Base-by-base conservation (phyloP, 345 rosid genomes). In the Euphorbia peplus region DNA sequence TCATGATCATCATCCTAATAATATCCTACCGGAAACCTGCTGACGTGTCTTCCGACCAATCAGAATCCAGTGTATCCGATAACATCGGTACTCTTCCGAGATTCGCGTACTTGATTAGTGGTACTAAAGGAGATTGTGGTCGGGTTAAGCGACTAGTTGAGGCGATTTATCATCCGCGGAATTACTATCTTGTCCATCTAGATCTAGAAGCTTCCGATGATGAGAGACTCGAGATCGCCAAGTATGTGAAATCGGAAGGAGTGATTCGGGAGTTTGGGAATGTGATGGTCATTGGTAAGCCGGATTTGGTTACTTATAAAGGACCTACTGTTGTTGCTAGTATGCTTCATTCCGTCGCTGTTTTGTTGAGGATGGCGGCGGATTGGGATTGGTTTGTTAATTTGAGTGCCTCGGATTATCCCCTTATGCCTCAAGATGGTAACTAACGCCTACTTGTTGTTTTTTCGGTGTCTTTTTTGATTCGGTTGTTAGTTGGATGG, bases 301-400 rank as follows among this genome's bases (percentile, higher is more conserved):
- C 95, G 26, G 83, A 93, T 86, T 82, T 89, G 85, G 83, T 91
- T 1, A 91, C 95, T 24, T 80, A 80, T 57, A 91, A 84, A 77
- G 97, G 99, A 0, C 96, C 97, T 22, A 91, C 99, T 0, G 74
- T 73, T 89, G 81, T 91, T 55, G 97, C 99, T 21, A 82, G 71
- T 51, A 84, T 86, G 66, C 95, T 93, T 65, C 96, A 85, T 22
- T 91, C 90, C 2, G 70, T 83, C 59, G 88, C 96, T 12, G 78
- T 93, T 63, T 65, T 95, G 81, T 69, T 95, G 87, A 95, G 80
- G 82, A 65, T 73, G 70, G 84, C 89, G n/a, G 61, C 57, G 37
- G 95, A 89, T 72, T 95, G 97, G 96, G 93, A 95, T 68, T 95
- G 96, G 99, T 91, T 95, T 68, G 73, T 91, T 48, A 95, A 95